Conservation (phyloP, 2,329 filamentous ascomycete species). For the Fusarium sp. region DNA sequence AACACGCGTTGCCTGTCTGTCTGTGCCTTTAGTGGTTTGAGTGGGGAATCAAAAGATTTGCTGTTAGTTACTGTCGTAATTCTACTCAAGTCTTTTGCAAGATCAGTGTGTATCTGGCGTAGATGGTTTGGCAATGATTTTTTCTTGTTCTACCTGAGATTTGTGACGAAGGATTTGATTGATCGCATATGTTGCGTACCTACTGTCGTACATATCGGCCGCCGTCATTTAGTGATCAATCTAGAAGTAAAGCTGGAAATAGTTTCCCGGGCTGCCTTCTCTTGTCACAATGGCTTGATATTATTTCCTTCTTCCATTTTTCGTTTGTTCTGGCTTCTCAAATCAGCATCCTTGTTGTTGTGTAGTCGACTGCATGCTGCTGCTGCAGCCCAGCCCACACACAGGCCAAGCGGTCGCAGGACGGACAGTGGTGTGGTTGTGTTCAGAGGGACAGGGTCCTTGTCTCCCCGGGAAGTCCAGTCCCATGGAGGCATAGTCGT, state of each 20-base stretch:
- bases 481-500: conserved; percentile 22
- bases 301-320: neutral
- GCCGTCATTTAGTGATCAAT: neutral
- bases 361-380: conserved; percentile 8
- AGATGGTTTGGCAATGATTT: neutral
- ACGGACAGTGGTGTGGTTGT: conserved; percentile 37
- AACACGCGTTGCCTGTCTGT: neutral
- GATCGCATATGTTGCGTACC: neutral
- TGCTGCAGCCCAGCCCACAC: conserved; percentile 34
- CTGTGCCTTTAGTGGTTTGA: conserved; percentile 4
- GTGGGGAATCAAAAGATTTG: conserved; percentile 5
- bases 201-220: neutral
- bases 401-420: conserved; percentile 40
- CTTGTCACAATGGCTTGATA: neutral
- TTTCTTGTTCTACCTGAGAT: neutral
- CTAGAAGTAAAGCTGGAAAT: conserved; percentile 1
- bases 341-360: conserved; percentile 28
- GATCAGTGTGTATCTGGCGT: neutral
- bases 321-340: neutral
- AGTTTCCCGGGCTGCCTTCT: conserved; percentile 15
- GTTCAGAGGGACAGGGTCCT: conserved; percentile 21
- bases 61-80: conserved; percentile 13
- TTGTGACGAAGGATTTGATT: neutral
- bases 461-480: conserved; percentile 32
- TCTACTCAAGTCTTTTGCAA: neutral